phyloP scores from a whole-genome alignment of 208 protist genomes.

The Naegleria gruberi region DNA sequence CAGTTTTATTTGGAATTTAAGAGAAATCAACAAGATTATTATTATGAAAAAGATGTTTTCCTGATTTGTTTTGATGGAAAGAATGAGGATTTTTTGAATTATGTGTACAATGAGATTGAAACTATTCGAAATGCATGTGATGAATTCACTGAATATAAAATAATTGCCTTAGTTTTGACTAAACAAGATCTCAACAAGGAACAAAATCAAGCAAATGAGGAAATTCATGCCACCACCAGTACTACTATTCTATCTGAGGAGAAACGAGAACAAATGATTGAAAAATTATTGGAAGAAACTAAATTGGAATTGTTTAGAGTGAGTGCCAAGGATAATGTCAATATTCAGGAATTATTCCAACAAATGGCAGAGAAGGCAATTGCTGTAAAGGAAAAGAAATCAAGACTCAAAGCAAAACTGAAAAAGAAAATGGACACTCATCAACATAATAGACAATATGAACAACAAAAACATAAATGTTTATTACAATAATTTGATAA shows the following conservation, averaged over 20 bases:
- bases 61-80: background rate
- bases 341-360: background rate
- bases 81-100: background rate
- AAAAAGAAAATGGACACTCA: no score
- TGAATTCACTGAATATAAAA: background rate
- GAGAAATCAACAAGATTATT: background rate
- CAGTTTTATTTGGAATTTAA: background rate
- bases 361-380: no score
- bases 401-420: no score
- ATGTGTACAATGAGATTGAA: background rate
- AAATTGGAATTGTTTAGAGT: background rate
- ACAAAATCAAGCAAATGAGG: no score
- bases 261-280: background rate
- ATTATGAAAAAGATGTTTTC: background rate
- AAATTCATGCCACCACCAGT: no score
- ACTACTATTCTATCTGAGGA: no score
- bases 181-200: background rate
- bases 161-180: background rate
- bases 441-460: no score
- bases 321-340: background rate
- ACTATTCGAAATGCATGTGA: background rate
- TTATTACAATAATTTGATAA: no score
- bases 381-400: no score
- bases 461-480: no score
- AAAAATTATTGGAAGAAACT: background rate